Conservation (phyloP, 257 asterid species). For the Haberlea rhodopensis region DNA sequence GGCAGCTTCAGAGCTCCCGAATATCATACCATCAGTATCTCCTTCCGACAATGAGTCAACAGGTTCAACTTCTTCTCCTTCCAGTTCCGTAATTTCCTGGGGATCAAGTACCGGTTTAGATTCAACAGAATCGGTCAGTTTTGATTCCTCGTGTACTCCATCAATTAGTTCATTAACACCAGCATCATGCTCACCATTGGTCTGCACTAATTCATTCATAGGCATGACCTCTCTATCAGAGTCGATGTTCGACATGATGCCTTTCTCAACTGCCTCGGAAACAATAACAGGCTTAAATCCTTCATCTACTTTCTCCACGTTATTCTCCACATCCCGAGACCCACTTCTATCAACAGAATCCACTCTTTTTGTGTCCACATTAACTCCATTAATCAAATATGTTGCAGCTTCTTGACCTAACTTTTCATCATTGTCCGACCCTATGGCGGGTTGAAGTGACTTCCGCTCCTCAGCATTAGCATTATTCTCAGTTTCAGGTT, state of each 20-base stretch:
- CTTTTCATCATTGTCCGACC: slow-evolving; percentile 27
- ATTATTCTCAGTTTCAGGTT: slow-evolving; percentile 27
- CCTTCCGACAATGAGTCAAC: slow-evolving; percentile 60
- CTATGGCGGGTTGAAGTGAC: slow-evolving; percentile 29
- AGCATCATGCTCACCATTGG: slow-evolving; percentile 29
- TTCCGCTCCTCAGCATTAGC: slow-evolving; percentile 29
- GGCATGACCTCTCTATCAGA: slow-evolving; percentile 24
- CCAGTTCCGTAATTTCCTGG: slow-evolving; percentile 40
- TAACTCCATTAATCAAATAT: slow-evolving; percentile 33
- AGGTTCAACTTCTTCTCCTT: slow-evolving; percentile 45
- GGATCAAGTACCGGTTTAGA: slow-evolving; percentile 20
- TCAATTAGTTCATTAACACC: slow-evolving; percentile 23
- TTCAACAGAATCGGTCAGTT: slow-evolving; percentile 20
- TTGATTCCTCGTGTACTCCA: slow-evolving; percentile 24
- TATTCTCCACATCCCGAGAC: slow-evolving; percentile 17
- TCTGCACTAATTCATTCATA: slow-evolving; percentile 28
- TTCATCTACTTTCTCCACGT: slow-evolving; percentile 25
- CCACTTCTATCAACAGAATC: slow-evolving; percentile 21
- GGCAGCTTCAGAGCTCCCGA: slow-evolving; percentile 88
- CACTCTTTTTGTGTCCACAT: not conserved
- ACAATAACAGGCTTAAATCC: slow-evolving; percentile 23
- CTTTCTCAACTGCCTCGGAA: slow-evolving; percentile 36
- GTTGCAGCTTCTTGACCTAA: slow-evolving; percentile 27
- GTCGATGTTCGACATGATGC: slow-evolving; percentile 18
- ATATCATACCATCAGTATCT: slow-evolving; percentile 69